Base-by-base conservation (phyloP, 352 stramenopile species). In the Globisporangium solare region DNA sequence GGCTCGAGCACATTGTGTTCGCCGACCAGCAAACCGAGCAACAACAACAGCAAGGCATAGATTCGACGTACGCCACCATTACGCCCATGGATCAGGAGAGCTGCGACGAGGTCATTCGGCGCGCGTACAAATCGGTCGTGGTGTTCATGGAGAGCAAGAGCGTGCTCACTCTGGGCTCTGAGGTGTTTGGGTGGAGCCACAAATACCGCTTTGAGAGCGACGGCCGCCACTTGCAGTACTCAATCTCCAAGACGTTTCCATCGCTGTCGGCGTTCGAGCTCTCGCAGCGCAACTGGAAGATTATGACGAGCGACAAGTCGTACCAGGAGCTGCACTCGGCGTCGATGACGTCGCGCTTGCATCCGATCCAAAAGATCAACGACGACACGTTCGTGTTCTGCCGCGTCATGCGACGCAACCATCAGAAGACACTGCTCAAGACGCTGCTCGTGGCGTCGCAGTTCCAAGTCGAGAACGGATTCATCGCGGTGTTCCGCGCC, bases 171-270 rank as follows among this genome's bases (percentile, higher is more conserved):
- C 60, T 67, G 2, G 61, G 66, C 48, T 64, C 59, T 0, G 47
- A 76, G 22, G 71, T 79, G 13, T 49, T 79, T 15, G 70, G 70
- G 10, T 79, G 70, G 70, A 73, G 41, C 14, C 67, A 79, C 20
- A 62, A 61, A 24, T 71, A 73, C 47, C 61, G 67, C 17, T 61
- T 71, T 12, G 50, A 37, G 13, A 47, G 56, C 22, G 49, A 66
- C 42, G 60, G 47, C 20, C 46, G 51, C 18, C 39, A 55, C 0
- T 50, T 79, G 41, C 69, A 74, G 55, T 79, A 76, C 37, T 67
- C 67, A 37, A 69, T 79, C 20, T 56, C 45, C 20, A 79, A 79
- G 55, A 64, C 60, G 48, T 79, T 79, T 53, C 45, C 59, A 12
- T 52, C 47, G 24, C 18, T 51, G 24, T 64, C 68, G 24, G 56